Conservation (phyloP, 1,139 yeast species). For the Suhomyces anneliseae region DNA sequence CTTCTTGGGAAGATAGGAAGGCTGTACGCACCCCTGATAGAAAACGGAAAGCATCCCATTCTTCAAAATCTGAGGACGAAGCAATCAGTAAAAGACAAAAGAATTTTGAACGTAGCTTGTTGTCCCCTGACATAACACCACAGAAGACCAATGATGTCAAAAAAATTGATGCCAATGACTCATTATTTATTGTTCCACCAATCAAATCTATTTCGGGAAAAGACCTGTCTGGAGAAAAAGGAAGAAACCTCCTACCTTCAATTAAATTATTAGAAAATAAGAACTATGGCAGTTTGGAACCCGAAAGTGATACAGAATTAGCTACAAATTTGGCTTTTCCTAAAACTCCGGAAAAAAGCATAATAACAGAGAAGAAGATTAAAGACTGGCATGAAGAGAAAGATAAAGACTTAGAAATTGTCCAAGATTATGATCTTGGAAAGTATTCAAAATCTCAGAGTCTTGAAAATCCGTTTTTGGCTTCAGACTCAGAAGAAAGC, state of each 20-base stretch:
- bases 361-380: slow-evolving; percentile 11
- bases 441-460: neutral
- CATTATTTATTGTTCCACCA: slow-evolving; percentile 8
- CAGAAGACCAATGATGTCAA: slow-evolving; percentile 6
- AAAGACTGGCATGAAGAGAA: slow-evolving; percentile 15
- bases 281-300: slow-evolving; percentile 1
- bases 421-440: too few relatives aligned
- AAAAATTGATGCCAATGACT: slow-evolving; percentile 8
- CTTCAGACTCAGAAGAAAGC: neutral
- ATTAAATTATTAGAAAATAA: slow-evolving; percentile 3
- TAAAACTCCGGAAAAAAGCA: slow-evolving; percentile 9
- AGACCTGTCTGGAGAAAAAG: slow-evolving; percentile 13
- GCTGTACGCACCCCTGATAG: neutral
- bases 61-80: neutral
- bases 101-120: slow-evolving; percentile 6
- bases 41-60: too few relatives aligned
- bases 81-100: slow-evolving; percentile 7
- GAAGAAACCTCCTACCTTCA: slow-evolving; percentile 11
- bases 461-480: slow-evolving; percentile 18
- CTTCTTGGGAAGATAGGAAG: neutral
- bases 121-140: slow-evolving; percentile 13
- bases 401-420: slow-evolving; percentile 8
- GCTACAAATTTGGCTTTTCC: neutral
- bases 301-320: slow-evolving; percentile 4
- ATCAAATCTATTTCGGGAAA: slow-evolving; percentile 5